Base-by-base conservation (phyloP, 768 basidiomycete genomes). In the Serendipita vermifera region DNA sequence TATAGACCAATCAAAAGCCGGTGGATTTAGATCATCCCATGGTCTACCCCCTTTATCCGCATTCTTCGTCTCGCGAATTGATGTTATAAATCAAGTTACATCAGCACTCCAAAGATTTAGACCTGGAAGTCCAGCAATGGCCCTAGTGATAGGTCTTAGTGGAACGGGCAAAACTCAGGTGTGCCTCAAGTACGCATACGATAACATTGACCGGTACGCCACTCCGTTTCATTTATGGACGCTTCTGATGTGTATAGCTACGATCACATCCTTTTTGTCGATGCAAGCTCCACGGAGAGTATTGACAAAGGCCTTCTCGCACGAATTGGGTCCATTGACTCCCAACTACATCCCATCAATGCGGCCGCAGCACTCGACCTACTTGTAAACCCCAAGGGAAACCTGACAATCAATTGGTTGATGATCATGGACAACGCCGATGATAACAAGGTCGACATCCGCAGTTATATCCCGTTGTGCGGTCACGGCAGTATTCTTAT, bases 361-460 rank as follows among this genome's bases (percentile, higher is more conserved):
- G n/a, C n/a, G n/a, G n/a, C n/a, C n/a, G n/a, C n/a, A n/a, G n/a
- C n/a, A n/a, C n/a, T n/a, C n/a, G n/a, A n/a, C n/a, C n/a, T n/a
- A n/a, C n/a, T n/a, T n/a, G n/a, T n/a, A n/a, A n/a, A n/a, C n/a
- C n/a, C n/a, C n/a, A n/a, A n/a, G n/a, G n/a, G n/a, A n/a, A n/a
- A n/a, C n/a, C n/a, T n/a, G n/a, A n/a, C n/a, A n/a, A n/a, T n/a
- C n/a, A n/a, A n/a, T n/a, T n/a, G n/a, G n/a, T n/a, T 51, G 46
- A 22, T 51, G 17, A 51, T 51, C 46, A 51, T 51, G 24, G 46
- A 51, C 46, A 51, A 51, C 29, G 46, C 46, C 9, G 46, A 51
- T n/a, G 46, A 51, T 26, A 20, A 22, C 5, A 22, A 22, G 7
- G 24, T 51, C 2, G n/a, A 31, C 7, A 11, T 51, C 11, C 32